A percentile compares a stretch with the other conserved stretches of the same genome.
Conservation (phyloP, 2,329 filamentous ascomycete genomes). For the Neospermospora avenae region DNA sequence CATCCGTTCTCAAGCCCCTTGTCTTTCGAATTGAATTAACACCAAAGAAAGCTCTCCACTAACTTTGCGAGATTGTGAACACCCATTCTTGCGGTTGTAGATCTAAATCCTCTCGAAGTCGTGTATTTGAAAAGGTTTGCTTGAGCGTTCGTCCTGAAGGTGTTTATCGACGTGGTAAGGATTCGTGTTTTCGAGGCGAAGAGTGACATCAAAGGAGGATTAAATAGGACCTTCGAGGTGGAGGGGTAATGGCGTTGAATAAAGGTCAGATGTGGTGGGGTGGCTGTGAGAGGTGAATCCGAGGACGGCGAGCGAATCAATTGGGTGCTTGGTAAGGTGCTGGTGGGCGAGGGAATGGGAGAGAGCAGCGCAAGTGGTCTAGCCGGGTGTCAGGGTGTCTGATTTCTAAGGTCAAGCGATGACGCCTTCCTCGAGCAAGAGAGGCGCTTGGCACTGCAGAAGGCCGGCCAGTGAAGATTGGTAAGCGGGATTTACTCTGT, state of each 20-base stretch:
- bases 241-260: neutral
- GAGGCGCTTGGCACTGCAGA: neutral
- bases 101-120: constrained; percentile 34
- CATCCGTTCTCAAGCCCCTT: neutral
- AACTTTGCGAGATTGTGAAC: constrained; percentile 44
- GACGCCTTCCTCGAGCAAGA: neutral
- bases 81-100: constrained; percentile 41
- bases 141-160: neutral
- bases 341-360: neutral
- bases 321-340: constrained; percentile 3
- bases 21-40: neutral
- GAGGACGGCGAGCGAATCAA: neutral
- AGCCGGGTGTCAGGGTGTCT: neutral
- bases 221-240: neutral
- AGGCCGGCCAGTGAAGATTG: neutral
- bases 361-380: neutral
- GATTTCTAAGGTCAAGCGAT: constrained; percentile 2
- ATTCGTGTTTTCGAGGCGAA: neutral
- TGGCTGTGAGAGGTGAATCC: neutral
- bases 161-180: neutral
- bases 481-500: neutral
- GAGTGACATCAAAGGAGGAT: constrained; percentile 16
- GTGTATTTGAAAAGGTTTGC: neutral
- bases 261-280: neutral
- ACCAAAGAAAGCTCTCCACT: constrained; percentile 15